Evolutionary conservation across 2,329 filamentous ascomycete genomes (phyloP), one percentile per base, ranked within the genome.

Genomic region (Cordyceps tenuipes): DNA sequence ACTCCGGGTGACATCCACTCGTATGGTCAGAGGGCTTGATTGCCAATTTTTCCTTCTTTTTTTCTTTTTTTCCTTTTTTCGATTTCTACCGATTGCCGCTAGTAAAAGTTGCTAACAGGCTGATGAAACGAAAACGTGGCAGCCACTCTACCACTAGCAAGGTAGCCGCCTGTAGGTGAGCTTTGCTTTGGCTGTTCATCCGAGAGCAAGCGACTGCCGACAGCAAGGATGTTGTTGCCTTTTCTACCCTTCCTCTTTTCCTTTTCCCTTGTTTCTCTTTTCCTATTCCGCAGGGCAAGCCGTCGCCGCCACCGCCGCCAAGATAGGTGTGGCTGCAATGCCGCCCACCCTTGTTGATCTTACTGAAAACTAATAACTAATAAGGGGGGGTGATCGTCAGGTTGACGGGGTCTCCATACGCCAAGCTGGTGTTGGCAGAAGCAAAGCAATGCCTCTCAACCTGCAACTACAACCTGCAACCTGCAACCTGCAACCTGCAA

Each of bases 81-180:
- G 23, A 23, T 23, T 23, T 4, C 4, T 23, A 23, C 23, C 2
- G 3, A 2, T 17, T n/a, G 15, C 39, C n/a, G 15, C 12, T 41
- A n/a, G n/a, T n/a, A 13, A 41, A 29, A 29, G 29, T 12, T 41
- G 36, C 36, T 7, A 46, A 19, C 31, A 34, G 55, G 34, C 6
- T 43, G 43, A 26, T 50, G 55, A 58, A 58, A 58, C 55, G 55
- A 51, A 58, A 58, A 58, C 55, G 55, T 58, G 55, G 55, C 55
- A 58, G 55, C 55, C 55, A 58, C 55, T 29, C 39, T 54, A 19
- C 51, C 26, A 46, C 51, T 56, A 47, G 44, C 44, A 41, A 34
- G 54, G 44, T 12, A 31, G 34, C 36, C n/a, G n/a, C n/a, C n/a
- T n/a, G n/a, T n/a, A n/a, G n/a, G n/a, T 26, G 29, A 29, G 29